A percentile compares a stretch with the other conserved stretches of the same genome.
phyloP scores from a whole-genome alignment of 768 basidiomycete species.

The Kondoa malvinella region DNA sequence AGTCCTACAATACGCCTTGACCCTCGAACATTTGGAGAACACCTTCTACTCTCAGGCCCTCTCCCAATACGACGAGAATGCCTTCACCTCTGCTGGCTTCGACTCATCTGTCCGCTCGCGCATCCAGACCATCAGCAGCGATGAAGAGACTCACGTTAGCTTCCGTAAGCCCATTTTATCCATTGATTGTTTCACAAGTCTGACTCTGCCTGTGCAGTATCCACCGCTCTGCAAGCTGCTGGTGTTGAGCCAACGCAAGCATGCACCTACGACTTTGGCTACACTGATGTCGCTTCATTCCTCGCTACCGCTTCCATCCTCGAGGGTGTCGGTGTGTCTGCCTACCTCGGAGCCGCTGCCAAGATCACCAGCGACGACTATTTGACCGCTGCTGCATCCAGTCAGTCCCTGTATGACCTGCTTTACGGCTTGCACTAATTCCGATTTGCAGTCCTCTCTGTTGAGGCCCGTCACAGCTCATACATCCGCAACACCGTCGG shows the following conservation, averaged over 20 bases:
- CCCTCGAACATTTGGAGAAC: slow-evolving; percentile 27
- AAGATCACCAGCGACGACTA: slow-evolving; percentile 36
- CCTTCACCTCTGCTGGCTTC: slow-evolving; percentile 35
- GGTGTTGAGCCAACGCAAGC: background rate
- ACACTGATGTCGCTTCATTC: slow-evolving; percentile 39
- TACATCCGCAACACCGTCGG: slow-evolving; percentile 45
- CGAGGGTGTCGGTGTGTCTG: slow-evolving; percentile 41
- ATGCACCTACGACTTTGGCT: slow-evolving; percentile 41
- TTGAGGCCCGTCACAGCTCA: slow-evolving; percentile 47
- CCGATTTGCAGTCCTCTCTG: slow-evolving; percentile 43
- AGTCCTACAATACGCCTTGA: background rate
- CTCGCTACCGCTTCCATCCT: slow-evolving; percentile 38
- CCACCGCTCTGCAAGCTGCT: background rate
- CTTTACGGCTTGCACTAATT: slow-evolving; percentile 32
- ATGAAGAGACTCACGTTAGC: slow-evolving; percentile 44
- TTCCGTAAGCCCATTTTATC: slow-evolving; percentile 31
- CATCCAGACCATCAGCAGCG: slow-evolving; percentile 41
- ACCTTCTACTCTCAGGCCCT: slow-evolving; percentile 30
- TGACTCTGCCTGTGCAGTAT: slow-evolving; percentile 34
- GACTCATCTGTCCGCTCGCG: slow-evolving; percentile 39
- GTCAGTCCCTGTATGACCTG: background rate
- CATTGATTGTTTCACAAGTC: slow-evolving; percentile 37
- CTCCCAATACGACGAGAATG: slow-evolving; percentile 37
- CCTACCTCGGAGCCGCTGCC: slow-evolving; percentile 44
- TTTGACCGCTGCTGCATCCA: background rate